Conservation (phyloP, 108 stramenopile genomes). For the Skeletonema potamos region DNA sequence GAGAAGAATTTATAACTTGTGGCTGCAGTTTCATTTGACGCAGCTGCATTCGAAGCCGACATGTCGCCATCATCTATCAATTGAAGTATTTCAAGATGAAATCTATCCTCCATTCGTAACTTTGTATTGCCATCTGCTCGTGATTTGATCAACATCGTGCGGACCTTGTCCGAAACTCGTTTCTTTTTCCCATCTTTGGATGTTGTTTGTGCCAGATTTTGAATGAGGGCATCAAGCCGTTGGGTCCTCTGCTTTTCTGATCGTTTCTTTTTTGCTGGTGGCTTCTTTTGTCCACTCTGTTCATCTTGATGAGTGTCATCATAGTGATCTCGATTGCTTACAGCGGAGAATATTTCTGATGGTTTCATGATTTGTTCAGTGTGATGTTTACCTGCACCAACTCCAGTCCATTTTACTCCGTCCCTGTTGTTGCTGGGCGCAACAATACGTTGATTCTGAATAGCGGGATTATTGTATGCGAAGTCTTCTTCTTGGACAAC, state of each 20-base stretch:
- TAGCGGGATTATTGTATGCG: slow-evolving; percentile 30
- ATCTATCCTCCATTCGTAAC: slow-evolving; percentile 64
- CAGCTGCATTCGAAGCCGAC: not conserved
- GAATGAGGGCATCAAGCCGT: slow-evolving; percentile 53
- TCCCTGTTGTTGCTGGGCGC: not conserved
- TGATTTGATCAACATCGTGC: slow-evolving; percentile 72
- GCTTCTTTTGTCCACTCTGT: not conserved
- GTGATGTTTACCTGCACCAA: not conserved
- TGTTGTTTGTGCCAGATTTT: slow-evolving; percentile 27
- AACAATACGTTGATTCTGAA: not conserved
- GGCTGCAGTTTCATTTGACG: not conserved
- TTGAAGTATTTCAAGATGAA: slow-evolving; percentile 65
- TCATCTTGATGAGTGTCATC: slow-evolving; percentile 8
- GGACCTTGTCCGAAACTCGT: slow-evolving; percentile 64
- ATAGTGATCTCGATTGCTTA: slow-evolving; percentile 47
- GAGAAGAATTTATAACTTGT: slow-evolving; percentile 44
- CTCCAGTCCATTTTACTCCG: slow-evolving; percentile 34
- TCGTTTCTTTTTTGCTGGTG: slow-evolving; percentile 24
- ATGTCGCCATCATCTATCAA: slow-evolving; percentile 14
- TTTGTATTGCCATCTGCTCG: slow-evolving; percentile 59
- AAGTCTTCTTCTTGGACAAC: slow-evolving; percentile 27
- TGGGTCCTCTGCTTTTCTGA: slow-evolving; percentile 29
- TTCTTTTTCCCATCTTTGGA: slow-evolving; percentile 41
- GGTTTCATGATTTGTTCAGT: slow-evolving; percentile 35
- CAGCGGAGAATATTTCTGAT: slow-evolving; percentile 64